Evolutionary conservation across 306 rosid genomes (phyloP).

Genomic region (Benincasa hispida): DNA sequence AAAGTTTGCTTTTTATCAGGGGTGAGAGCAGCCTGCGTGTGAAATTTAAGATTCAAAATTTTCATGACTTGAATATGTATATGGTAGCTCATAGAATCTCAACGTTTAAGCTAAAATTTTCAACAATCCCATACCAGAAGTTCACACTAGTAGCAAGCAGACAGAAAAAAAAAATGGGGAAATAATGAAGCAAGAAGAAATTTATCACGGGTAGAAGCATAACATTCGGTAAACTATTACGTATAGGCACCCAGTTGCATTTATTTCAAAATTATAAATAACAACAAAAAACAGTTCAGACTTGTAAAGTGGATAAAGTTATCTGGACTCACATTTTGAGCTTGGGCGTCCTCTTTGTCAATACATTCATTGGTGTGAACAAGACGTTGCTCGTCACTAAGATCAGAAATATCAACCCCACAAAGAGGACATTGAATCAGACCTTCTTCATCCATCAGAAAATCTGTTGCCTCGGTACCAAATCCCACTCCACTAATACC

Average conservation of each 20-base stretch:
- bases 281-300: background rate
- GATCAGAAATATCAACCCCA: slow-evolving; percentile 51
- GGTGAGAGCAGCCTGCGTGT: slow-evolving; percentile 23
- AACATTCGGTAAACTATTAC: background rate
- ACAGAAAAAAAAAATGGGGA: background rate
- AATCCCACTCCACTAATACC: background rate
- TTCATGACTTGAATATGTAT: background rate
- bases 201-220: background rate
- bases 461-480: slow-evolving; percentile 11
- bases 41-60: background rate
- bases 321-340: slow-evolving; percentile 29
- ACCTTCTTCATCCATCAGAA: slow-evolving; percentile 9
- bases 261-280: background rate
- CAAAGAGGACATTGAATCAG: slow-evolving; percentile 60
- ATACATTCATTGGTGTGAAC: slow-evolving; percentile 67
- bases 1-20: slow-evolving; percentile 20
- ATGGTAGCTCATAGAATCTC: background rate
- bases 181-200: background rate
- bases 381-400: slow-evolving; percentile 43
- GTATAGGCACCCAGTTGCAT: background rate
- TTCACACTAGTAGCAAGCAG: background rate
- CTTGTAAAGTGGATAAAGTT: background rate
- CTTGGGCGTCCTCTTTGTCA: slow-evolving; percentile 28
- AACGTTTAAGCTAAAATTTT: background rate
- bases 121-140: background rate